Base-by-base conservation (phyloP, 371 early-diverging fungal species). In the Mucor racemosus region DNA sequence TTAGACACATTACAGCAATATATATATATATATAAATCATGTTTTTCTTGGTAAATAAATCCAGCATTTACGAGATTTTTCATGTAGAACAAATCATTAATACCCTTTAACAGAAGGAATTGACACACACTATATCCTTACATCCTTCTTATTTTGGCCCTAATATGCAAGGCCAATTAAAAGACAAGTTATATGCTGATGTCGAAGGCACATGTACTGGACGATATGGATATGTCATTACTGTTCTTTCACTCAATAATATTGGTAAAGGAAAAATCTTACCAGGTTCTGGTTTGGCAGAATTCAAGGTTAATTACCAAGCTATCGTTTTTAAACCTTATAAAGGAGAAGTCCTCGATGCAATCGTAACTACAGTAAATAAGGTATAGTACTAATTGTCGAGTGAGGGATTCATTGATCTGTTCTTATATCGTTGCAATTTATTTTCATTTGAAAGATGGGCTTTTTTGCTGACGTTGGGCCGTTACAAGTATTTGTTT, bases 401-500 rank as follows among this genome's bases (percentile, higher is more conserved):
- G 42, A 42, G 42, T 42, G n/a, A n/a, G 14, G 42, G 42, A 42
- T 42, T 14, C 42, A 38, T 7, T 38, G 9, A 38, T 38, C 38
- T 15, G 42, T 42, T 14, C n/a, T 42, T 42, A 46, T n/a, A 35
- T 50, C 17, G 26, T 26, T 26, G 3, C 26, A 26, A 26, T 3
- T 26, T 26, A 26, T 35, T 4, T 42, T 3, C 14, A 42, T 42
- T 6, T 33, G 36, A 39, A 76, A 93, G 91, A 93, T 97, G 88
- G 99, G 99, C 7, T 95, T 99, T 74, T 98, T 97, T 81, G 96
- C 94, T 11, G 95, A 95, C 65, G 95, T 95, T 17, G 99, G 99
- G 1, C 99, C 99, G 1, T 81, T 99, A 34, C 90, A 93, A 72
- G 93, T 99, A 11, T 99, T 99, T 86, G 95, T 99, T 7, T 94